phyloP scores from a whole-genome alignment of 192 early-diverging fungal genomes.

The Coemansia erecta region DNA sequence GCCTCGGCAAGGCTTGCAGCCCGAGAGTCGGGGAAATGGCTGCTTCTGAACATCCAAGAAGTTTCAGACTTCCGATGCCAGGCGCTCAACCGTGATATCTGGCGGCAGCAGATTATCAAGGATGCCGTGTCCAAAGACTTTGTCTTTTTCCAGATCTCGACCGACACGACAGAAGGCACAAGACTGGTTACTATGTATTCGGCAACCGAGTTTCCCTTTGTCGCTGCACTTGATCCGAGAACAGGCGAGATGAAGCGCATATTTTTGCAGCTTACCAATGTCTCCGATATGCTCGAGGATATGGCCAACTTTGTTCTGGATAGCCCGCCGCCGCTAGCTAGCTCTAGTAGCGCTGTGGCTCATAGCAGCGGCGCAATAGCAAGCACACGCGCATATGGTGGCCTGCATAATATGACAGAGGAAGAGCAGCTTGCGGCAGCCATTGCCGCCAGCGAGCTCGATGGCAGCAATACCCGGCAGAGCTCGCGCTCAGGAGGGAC shows the following conservation, averaged over 20 bases:
- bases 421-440: conserved; percentile 87
- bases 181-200: conserved; percentile 74
- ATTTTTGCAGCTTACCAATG: conserved; percentile 59
- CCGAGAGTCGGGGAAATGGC: conserved; percentile 66
- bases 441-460: conserved; percentile 67
- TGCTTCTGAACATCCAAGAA: conserved; percentile 86
- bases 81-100: conserved; percentile 90
- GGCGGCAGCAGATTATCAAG: conserved; percentile 76
- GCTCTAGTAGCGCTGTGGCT: not conserved
- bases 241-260: conserved; percentile 82
- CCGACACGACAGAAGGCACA: conserved; percentile 67
- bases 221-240: conserved; percentile 84
- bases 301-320: conserved; percentile 57
- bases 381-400: conserved; percentile 16
- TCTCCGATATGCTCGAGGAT: conserved; percentile 72
- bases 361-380: not conserved
- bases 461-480: conserved; percentile 10
- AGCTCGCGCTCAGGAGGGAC: not conserved
- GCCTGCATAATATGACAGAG: conserved; percentile 75
- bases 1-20: conserved; percentile 69
- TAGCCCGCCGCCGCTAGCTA: conserved; percentile 17
- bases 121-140: conserved; percentile 76
- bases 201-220: conserved; percentile 71
- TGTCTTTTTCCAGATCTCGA: conserved; percentile 78
- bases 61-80: conserved; percentile 83